Evolutionary conservation across 768 basidiomycete genomes (phyloP), one percentile per base, ranked within the genome.

Genomic region (Lactarius quietus): DNA sequence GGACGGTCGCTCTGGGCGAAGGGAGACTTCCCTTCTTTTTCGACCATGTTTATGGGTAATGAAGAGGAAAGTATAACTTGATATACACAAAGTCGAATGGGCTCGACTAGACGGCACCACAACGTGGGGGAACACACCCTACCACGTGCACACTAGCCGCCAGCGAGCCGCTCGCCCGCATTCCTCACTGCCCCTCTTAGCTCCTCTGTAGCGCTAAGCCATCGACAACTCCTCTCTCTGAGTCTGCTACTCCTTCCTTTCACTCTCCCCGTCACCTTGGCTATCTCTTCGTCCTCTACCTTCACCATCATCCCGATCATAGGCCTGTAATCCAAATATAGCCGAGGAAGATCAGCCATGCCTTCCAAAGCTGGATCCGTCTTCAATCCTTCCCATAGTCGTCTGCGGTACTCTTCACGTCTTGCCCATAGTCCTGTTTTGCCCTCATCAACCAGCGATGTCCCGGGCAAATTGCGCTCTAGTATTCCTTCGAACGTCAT

Each of bases 251-350:
- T 68, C 64, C 72, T 58, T 45, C 59, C 61, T 71, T 64, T 70
- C 62, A 33, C 52, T 61, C 55, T 64, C 59, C 51, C 43, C 59
- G 28, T 52, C 58, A 57, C 66, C 70, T 62, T 43, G 57, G 63
- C 65, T 66, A 80, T 86, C 70, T 78, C 69, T 69, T 63, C 75
- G 66, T 93, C 92, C 68, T 96, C 93, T 41, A 76, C 81, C 31
- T 64, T 75, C 45, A 90, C 84, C 73, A 95, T 89, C 65, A 77
- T 71, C 64, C 87, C 79, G 57, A 93, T 77, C 75, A 81, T 83
- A 36, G 93, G 88, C 69, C 84, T 76, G 75, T 92, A 90, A 56
- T 95, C 90, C 72, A 87, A 73, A 70, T 83, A 81, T 64, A 89
- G 75, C 43, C 77, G 76, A 23, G 72, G 71, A 56, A 81, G 78